Base-by-base conservation (phyloP, 2,329 filamentous ascomycete genomes). In the Diaporthe destruens region DNA sequence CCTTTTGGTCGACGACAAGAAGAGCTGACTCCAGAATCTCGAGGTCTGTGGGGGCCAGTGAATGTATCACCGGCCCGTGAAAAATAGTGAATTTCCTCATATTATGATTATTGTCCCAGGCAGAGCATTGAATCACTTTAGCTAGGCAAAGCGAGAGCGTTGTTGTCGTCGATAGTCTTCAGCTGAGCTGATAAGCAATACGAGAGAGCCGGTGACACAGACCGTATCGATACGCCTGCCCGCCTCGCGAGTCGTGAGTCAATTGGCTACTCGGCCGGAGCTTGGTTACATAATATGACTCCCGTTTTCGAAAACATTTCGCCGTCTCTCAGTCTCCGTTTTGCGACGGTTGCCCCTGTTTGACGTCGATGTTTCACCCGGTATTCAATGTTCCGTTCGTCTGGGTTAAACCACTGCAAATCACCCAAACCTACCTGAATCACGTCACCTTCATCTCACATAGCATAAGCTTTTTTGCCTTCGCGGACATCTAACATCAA, bases 1-100 rank as follows among this genome's bases (percentile, higher is more conserved):
- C 80, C 9, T 79, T 66, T 9, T 69, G 8, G 7, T 75, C 68
- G 66, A 81, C 71, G 16, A 71, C 54, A 36, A 78, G 36, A 25
- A 72, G 53, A n/a, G 74, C 74, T 12, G 56, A 71, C 44, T 69
- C 42, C 23, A 74, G 12, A 14, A 72, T 55, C 63, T 75, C 74
- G 8, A 75, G 56, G 36, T 72, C 57, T 9, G 56, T 63, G 6
- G 72, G 57, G 1, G 63, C 39, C 8, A 72, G 42, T 8, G 71
- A 71, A 66, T 75, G 71, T 39, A 74, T 63, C 42, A 72, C 63
- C 16, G 71, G 23, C n/a, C 72, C 69, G 20, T 74, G 53, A 36
- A 74, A 72, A 14, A 72, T 16, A 14, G 66, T 54, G 3, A 70
- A 54, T 11, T 36, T 39, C 25, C 39, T 29, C 63, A 68, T 73